These are phyloP conservation scores for Vitis labrusca DNA, from an alignment of 164 flowering plant species.

Conservation along the genomic window DNA sequence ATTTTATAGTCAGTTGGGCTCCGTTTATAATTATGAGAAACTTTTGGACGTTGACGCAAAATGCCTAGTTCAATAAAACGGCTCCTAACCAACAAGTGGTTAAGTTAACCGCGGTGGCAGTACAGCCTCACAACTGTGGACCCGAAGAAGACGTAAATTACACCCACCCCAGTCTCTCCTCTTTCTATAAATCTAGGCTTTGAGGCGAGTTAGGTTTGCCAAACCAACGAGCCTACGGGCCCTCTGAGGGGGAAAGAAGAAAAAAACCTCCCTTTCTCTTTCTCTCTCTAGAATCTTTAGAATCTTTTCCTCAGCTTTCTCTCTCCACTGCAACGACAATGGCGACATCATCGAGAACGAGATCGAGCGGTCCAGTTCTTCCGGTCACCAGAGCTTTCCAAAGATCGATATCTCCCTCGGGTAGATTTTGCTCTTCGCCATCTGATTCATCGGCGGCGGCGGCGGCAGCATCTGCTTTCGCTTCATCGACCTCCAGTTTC, in stretches of 20 bases:
- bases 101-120: no score
- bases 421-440: background rate
- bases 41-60: no score
- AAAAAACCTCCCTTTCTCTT: background rate
- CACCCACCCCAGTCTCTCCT: slow-evolving; percentile 3
- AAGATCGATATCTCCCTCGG: background rate
- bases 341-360: slow-evolving; percentile 19
- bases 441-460: slow-evolving; percentile 12
- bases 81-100: no score
- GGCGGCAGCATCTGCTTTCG: slow-evolving; percentile 18
- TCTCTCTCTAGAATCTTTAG: background rate
- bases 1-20: no score
- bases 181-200: slow-evolving; percentile 27
- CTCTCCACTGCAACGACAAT: slow-evolving; percentile 4
- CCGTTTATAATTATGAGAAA: no score
- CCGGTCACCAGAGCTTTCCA: background rate
- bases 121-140: no score
- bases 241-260: slow-evolving; percentile 1
- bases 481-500: slow-evolving; percentile 34
- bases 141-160: no score
- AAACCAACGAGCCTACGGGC: slow-evolving; percentile 21
- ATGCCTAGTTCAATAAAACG: no score
- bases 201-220: slow-evolving; percentile 41
- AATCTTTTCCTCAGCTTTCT: background rate
- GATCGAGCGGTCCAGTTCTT: slow-evolving; percentile 27